A percentile compares a stretch with the other conserved stretches of the same genome.
Conservation (phyloP, 2,329 filamentous ascomycete species). For the Akanthomyces uredinophilus region DNA sequence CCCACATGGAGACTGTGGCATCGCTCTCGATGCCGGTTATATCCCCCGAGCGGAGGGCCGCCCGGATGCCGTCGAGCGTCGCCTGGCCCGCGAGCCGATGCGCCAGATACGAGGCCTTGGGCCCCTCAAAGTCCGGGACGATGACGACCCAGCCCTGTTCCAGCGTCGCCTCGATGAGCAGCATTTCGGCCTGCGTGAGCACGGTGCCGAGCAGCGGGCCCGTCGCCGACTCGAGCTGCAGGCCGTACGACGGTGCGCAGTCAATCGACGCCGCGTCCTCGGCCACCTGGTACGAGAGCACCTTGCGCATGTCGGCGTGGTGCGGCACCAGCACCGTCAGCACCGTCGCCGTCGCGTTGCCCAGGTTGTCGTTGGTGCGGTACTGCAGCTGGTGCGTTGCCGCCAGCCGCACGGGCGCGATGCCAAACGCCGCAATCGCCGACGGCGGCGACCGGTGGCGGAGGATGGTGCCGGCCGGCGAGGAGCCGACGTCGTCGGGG, state of each 20-base stretch:
- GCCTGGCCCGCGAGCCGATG: slow-evolving; percentile 37
- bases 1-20: slow-evolving; percentile 41
- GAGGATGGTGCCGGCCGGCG: slow-evolving; percentile 16
- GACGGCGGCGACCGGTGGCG: slow-evolving; percentile 14
- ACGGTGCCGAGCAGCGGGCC: slow-evolving; percentile 34
- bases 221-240: slow-evolving; percentile 17
- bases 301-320: slow-evolving; percentile 21
- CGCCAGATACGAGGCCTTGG: slow-evolving; percentile 37
- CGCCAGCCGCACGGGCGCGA: slow-evolving; percentile 20
- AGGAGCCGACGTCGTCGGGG: slow-evolving; percentile 2
- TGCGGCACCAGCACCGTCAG: slow-evolving; percentile 35
- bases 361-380: slow-evolving; percentile 32
- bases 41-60: slow-evolving; percentile 27
- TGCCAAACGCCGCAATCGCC: slow-evolving; percentile 14
- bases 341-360: slow-evolving; percentile 31
- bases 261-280: slow-evolving; percentile 36
- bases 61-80: slow-evolving; percentile 40
- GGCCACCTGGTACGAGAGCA: slow-evolving; percentile 40
- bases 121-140: slow-evolving; percentile 43
- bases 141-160: slow-evolving; percentile 42
- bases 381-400: slow-evolving; percentile 32
- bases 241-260: slow-evolving; percentile 24
- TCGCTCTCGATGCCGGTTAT: slow-evolving; percentile 27
- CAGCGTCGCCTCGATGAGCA: slow-evolving; percentile 27
- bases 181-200: slow-evolving; percentile 20